Evolutionary conservation across 2,329 filamentous ascomycete species (phyloP).

Genomic region (Scedosporium minutisporum): DNA sequence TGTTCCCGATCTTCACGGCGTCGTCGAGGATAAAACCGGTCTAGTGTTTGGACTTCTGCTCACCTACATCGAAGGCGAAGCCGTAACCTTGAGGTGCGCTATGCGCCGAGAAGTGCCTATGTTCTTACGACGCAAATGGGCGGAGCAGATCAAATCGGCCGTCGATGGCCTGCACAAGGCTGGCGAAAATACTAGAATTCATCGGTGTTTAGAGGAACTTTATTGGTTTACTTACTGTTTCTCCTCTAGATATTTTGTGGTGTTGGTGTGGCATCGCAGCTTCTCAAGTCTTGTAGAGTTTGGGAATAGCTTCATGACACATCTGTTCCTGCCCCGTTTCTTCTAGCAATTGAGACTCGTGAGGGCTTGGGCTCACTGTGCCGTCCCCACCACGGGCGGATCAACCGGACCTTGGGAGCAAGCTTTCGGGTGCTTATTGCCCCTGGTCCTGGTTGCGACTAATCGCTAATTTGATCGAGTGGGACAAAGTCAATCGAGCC

Average conservation of each 20-base stretch:
- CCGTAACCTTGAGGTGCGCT: background rate
- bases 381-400: background rate
- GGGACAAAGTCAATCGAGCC: background rate
- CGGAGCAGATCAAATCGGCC: conserved; percentile 10
- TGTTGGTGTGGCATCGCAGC: too few species aligned
- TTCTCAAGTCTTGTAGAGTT: too few species aligned
- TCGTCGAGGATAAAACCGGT: conserved; percentile 8
- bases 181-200: background rate
- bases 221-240: too few species aligned
- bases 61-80: conserved; percentile 9
- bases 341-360: too few species aligned
- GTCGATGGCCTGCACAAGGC: conserved; percentile 13
- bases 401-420: background rate
- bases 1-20: conserved; percentile 10
- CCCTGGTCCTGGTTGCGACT: background rate
- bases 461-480: background rate
- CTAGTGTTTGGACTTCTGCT: conserved; percentile 11
- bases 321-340: too few species aligned
- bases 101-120: background rate
- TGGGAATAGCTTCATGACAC: too few species aligned
- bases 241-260: too few species aligned
- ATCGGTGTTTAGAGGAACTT: too few species aligned
- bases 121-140: conserved; percentile 11
- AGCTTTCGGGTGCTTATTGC: background rate
- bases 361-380: too few species aligned